Evolutionary conservation across 1,139 yeast genomes (phyloP).

Genomic region (Sugiyamaella japonica): DNA sequence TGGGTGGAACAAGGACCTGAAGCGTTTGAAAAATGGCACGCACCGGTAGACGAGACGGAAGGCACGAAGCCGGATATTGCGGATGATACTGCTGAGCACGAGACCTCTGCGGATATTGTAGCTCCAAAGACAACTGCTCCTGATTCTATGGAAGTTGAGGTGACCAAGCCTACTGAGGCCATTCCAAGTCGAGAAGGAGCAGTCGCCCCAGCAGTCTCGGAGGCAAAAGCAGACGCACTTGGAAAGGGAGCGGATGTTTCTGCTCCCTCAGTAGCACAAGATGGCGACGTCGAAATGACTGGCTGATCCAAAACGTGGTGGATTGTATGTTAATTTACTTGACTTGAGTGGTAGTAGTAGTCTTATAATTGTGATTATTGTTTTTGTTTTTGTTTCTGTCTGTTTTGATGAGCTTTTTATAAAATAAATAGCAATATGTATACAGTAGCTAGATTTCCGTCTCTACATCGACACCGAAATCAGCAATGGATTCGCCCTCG

Average conservation of each 20-base stretch:
- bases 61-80: constrained; percentile 23
- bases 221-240: constrained; percentile 9
- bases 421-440: constrained; percentile 3
- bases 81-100: constrained; percentile 17
- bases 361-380: background rate
- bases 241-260: background rate
- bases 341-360: background rate
- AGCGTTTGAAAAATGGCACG: constrained; percentile 25
- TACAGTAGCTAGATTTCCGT: constrained; percentile 24
- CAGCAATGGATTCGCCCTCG: constrained; percentile 77
- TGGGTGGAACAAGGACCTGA: constrained; percentile 35
- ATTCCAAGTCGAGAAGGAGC: background rate
- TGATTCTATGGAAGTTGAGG: constrained; percentile 9
- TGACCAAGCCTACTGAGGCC: constrained; percentile 1
- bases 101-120: constrained; percentile 5
- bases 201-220: constrained; percentile 1
- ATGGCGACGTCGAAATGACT: constrained; percentile 41
- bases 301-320: constrained; percentile 9
- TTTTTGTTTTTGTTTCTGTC: constrained; percentile 9
- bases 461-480: constrained; percentile 85
- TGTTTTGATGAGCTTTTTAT: constrained; percentile 1
- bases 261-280: constrained; percentile 24
- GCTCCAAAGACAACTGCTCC: background rate
- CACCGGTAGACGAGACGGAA: constrained; percentile 22
- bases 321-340: background rate